Conservation (phyloP, 805 yeast genomes). For the Metschnikowia hibisci region DNA sequence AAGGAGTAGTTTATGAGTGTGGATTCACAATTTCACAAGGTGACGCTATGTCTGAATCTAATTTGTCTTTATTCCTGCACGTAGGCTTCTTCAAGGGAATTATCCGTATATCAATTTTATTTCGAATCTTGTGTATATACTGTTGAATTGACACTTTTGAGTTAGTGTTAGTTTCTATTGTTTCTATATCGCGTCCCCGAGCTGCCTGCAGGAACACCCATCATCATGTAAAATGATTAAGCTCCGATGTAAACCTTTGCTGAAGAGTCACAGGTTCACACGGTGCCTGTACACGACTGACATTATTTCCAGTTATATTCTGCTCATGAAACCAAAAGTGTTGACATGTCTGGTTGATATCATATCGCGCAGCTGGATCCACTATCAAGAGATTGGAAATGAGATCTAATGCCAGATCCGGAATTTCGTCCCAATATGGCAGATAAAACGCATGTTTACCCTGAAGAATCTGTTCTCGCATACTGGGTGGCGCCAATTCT, state of each 20-base stretch:
- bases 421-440: constrained; percentile 74
- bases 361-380: constrained; percentile 43
- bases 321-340: constrained; percentile 45
- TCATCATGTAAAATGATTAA: constrained; percentile 4
- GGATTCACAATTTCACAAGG: too few species aligned
- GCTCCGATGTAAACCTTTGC: constrained; percentile 16
- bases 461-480: constrained; percentile 67
- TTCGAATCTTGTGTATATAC: too few species aligned
- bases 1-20: too few species aligned
- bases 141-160: neutral
- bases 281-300: neutral
- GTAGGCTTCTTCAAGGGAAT: too few species aligned
- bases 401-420: constrained; percentile 61
- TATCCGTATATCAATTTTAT: too few species aligned
- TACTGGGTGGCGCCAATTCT: constrained; percentile 72
- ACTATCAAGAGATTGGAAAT: constrained; percentile 59
- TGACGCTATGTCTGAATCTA: too few species aligned
- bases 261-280: constrained; percentile 16
- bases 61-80: too few species aligned
- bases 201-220: neutral
- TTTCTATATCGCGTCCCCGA: neutral
- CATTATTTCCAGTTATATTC: neutral
- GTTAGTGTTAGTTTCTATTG: neutral
- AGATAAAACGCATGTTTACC: constrained; percentile 72
- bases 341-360: constrained; percentile 33